Evolutionary conservation across 163 green algal genomes (phyloP).

Genomic region (Coccomyxa subellipsoidea): DNA sequence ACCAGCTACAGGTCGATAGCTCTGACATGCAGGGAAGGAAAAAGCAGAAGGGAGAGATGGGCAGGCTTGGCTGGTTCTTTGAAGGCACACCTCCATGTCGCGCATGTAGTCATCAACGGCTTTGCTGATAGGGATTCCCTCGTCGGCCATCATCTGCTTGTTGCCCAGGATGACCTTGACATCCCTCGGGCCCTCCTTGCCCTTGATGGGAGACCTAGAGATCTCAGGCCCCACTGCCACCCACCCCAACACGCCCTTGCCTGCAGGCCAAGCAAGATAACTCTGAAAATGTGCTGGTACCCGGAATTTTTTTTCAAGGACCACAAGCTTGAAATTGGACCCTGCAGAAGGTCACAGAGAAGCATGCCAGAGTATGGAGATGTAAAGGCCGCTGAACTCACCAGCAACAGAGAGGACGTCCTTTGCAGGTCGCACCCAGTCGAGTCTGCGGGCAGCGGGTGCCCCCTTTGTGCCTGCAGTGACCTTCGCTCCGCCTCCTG

Average conservation of each 20-base stretch:
- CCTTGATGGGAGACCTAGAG: not conserved
- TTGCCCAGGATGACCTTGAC: conserved; percentile 73
- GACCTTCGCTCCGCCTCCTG: not conserved
- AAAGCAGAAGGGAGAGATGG: too few species aligned
- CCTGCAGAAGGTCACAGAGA: too few species aligned
- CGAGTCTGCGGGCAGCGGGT: not conserved
- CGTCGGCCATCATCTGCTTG: conserved; percentile 64
- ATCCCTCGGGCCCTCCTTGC: conserved; percentile 4
- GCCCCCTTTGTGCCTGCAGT: not conserved
- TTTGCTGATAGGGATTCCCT: conserved; percentile 40
- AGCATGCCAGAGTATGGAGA: too few species aligned
- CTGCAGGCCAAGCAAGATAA: not conserved
- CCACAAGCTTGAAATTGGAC: too few species aligned
- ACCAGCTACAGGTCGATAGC: too few species aligned
- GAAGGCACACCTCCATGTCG: conserved; percentile 40
- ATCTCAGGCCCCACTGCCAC: conserved; percentile 5
- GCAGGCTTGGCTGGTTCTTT: not conserved
- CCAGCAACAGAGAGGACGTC: conserved; percentile 14
- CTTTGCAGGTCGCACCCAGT: conserved; percentile 29
- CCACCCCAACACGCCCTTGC: conserved; percentile 33
- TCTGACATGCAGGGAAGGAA: too few species aligned
- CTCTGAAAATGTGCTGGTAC: too few species aligned
- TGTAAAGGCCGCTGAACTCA: not conserved
- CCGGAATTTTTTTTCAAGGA: too few species aligned
- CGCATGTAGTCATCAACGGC: conserved; percentile 50